Evolutionary conservation across 306 rosid species (phyloP), one percentile per base, ranked within the genome.

Genomic region (Fragaria ananassa): DNA sequence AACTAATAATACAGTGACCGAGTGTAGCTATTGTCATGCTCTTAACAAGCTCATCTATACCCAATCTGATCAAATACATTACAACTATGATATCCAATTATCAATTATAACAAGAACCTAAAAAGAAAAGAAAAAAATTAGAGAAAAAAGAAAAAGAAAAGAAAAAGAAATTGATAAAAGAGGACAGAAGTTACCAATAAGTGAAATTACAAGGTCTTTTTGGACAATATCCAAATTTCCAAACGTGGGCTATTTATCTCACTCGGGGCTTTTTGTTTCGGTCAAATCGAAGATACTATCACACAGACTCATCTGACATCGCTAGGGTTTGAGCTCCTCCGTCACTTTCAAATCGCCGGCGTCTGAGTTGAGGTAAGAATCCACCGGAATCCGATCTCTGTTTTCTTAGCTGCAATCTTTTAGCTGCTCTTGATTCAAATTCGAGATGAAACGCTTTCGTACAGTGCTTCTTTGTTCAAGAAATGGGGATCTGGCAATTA

Each of bases 311-410:
- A 44, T 23, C 69, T 31, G 61, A 78, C 37, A 19, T 54, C 19
- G 58, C 73, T 85, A 83, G 91, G 96, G 92, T 88, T 79, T 67
- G 74, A 79, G 78, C 50, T 63, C 56, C 50, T 63, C 56, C 49
- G 21, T 70, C 54, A 74, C 82, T 82, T 9, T 45, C 47, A 12
- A 80, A 1, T 54, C 42, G 29, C 63, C 60, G 64, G 45, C 31
- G 13, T 53, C 71, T 29, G 17, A 68, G 47, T 60, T 50, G 67
- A 84, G 90, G 90, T 87, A 76, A 51, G 75, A 37, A 63, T 6
- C 34, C 31, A 8, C 65, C 2, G 42, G 3, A 72, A 21, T 71
- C 12, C 71, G 45, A 34, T 19, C 19, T 12, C n/a, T 41, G 25
- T 6, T 74, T 8, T 10, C 10, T 15, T 39, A 7, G 35, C n/a